These are phyloP conservation scores for Platismatia glauca DNA, from an alignment of 495 filamentous ascomycete genomes.

Conservation along the genomic window DNA sequence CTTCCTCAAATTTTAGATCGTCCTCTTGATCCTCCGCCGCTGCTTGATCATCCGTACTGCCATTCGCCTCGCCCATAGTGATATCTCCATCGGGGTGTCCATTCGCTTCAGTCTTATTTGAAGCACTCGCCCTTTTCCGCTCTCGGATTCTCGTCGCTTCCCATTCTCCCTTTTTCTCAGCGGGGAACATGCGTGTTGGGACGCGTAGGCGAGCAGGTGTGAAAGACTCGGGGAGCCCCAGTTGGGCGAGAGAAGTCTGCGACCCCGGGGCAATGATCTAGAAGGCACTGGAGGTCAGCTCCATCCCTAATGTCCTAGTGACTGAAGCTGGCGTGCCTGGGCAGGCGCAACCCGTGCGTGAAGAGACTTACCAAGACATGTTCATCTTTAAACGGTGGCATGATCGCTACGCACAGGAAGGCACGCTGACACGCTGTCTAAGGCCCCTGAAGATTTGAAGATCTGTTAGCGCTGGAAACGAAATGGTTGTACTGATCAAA, in stretches of 20 bases:
- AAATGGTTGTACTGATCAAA: not conserved
- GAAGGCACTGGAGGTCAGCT: conserved; percentile 16
- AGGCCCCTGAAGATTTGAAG: too few relatives aligned
- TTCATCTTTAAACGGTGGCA: conserved; percentile 73
- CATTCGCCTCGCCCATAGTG: conserved; percentile 38
- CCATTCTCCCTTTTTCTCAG: conserved; percentile 67
- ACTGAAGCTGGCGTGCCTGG: not conserved
- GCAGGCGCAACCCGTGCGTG: not conserved
- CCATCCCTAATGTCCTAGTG: not conserved
- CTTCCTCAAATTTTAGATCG: conserved; percentile 69
- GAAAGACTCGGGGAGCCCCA: conserved; percentile 84
- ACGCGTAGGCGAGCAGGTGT: conserved; percentile 75
- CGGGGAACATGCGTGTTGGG: conserved; percentile 87
- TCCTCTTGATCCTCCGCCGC: conserved; percentile 25
- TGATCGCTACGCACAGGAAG: conserved; percentile 22
- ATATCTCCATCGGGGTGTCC: conserved; percentile 37
- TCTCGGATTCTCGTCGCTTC: conserved; percentile 75
- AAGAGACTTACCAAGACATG: conserved; percentile 52
- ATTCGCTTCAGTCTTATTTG: conserved; percentile 25
- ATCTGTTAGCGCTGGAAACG: not conserved
- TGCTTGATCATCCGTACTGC: conserved; percentile 15
- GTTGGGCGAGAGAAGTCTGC: conserved; percentile 84
- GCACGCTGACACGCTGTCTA: not conserved
- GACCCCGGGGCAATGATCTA: conserved; percentile 92
- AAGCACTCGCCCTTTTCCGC: conserved; percentile 32